A percentile compares a stretch with the other conserved stretches of the same genome.
These are phyloP conservation scores for Fusarium armeniacum DNA, from an alignment of 2,329 filamentous ascomycete genomes.

Conservation along the genomic window DNA sequence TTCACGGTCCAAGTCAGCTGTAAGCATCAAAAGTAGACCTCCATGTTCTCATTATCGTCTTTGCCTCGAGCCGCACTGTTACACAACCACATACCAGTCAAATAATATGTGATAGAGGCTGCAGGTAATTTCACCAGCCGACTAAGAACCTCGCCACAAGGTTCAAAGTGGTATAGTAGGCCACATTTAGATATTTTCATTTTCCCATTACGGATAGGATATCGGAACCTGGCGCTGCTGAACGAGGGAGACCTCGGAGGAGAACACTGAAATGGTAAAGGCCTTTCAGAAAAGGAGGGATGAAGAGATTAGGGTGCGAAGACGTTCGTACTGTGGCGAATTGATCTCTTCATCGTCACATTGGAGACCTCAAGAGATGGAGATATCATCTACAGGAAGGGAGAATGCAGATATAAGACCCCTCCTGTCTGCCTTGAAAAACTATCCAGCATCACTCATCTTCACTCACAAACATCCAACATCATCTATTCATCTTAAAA, in stretches of 20 bases:
- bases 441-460: not conserved
- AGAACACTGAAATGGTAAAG: not conserved
- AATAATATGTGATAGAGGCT: not conserved
- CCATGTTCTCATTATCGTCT: not conserved
- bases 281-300: not conserved
- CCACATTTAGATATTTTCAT: not conserved
- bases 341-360: too few relatives aligned
- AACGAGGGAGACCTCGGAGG: not conserved
- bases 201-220: not conserved
- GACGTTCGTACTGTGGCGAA: not conserved
- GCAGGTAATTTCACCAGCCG: not conserved
- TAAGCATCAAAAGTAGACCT: rapidly evolving
- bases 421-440: not conserved
- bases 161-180: not conserved
- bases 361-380: not conserved
- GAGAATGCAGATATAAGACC: not conserved
- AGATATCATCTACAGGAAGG: rapidly evolving
- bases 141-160: not conserved
- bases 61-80: not conserved
- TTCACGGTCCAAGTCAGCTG: rapidly evolving
- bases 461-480: not conserved
- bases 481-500: not conserved
- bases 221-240: not conserved
- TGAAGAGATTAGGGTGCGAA: not conserved
- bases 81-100: not conserved